These are phyloP conservation scores for Ceratobasidium sp. DNA, from an alignment of 1,284 basidiomycete genomes.

Conservation along the genomic window DNA sequence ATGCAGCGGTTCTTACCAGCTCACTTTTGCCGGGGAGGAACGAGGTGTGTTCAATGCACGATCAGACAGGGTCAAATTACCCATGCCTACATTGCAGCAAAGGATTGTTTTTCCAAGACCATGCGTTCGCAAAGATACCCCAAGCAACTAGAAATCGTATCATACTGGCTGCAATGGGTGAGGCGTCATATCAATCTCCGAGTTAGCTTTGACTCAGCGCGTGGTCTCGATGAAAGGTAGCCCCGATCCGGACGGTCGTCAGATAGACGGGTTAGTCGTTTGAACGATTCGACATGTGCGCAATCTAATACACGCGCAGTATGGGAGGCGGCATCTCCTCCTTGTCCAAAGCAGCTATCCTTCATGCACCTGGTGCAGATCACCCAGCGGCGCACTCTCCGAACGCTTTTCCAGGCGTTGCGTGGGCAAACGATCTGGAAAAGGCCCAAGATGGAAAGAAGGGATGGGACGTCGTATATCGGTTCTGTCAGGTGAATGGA, in stretches of 20 bases:
- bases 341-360: slow-evolving; percentile 79
- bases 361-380: slow-evolving; percentile 55
- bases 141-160: slow-evolving; percentile 27
- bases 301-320: slow-evolving; percentile 47
- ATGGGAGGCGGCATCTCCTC: slow-evolving; percentile 84
- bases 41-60: slow-evolving; percentile 17
- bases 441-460: slow-evolving; percentile 11
- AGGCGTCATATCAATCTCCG: background rate
- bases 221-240: slow-evolving; percentile 58
- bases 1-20: slow-evolving; percentile 56
- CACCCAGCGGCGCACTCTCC: slow-evolving; percentile 16
- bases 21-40: slow-evolving; percentile 43
- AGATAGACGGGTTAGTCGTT: slow-evolving; percentile 63
- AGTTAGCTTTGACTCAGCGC: background rate
- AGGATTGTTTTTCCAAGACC: slow-evolving; percentile 40
- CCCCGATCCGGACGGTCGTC: slow-evolving; percentile 76
- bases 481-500: slow-evolving; percentile 57
- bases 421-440: slow-evolving; percentile 40
- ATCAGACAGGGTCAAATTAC: background rate
- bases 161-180: slow-evolving; percentile 43
- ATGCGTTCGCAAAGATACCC: slow-evolving; percentile 32
- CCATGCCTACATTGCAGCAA: slow-evolving; percentile 31
- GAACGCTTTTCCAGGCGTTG: slow-evolving; percentile 37
- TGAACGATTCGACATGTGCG: slow-evolving; percentile 45
- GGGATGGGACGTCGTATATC: slow-evolving; percentile 44